Base-by-base conservation (phyloP, 2,329 filamentous ascomycete genomes). In the Stemphylium lycopersici region DNA sequence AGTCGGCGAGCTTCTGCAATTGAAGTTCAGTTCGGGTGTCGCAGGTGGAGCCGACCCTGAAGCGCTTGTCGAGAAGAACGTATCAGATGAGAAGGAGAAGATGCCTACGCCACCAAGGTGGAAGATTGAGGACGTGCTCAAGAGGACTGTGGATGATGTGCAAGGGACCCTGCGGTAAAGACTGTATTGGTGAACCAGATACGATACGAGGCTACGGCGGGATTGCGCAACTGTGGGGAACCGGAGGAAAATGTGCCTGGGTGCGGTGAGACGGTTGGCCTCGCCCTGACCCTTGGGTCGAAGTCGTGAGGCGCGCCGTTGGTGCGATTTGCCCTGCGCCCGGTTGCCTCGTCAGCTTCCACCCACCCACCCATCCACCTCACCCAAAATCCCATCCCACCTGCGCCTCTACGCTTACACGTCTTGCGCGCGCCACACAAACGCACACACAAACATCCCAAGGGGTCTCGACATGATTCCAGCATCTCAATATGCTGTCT, bases 21-120 rank as follows among this genome's bases (percentile, higher is more conserved):
- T 99, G 72, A 98, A 97, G 80, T 97, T 96, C 79, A 96, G 92
- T n/a, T 96, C 90, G 12, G 95, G 95, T 63, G 86, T 97, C 68
- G 93, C 95, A 11, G 95, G 95, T 61, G 95, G 95, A 52, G 86
- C 90, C 33, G 85, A 91, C 44, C 88, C 90, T 7, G 81, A 93
- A 3, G 88, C 90, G 32, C 87, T 93, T 70, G 87, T 88, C 73
- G 90, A 96, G 76, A 63, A 60, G 52, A 52, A 31, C 31, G 15
- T 12, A 3, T 75, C 41, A 80, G 83, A 51, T 82, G 48, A 81
- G 66, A 84, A 84, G 36, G 75, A 76, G 22, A 78, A 79, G 57
- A 69, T 76, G n/a, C 67, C 85, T 46, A 80, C 76, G 36, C 85
- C 90, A 49, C 93, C 93, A 10, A 82, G 93, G 63, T 97, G 93